Base-by-base conservation (phyloP, 805 yeast genomes). In the Grigorovia jiainica region DNA sequence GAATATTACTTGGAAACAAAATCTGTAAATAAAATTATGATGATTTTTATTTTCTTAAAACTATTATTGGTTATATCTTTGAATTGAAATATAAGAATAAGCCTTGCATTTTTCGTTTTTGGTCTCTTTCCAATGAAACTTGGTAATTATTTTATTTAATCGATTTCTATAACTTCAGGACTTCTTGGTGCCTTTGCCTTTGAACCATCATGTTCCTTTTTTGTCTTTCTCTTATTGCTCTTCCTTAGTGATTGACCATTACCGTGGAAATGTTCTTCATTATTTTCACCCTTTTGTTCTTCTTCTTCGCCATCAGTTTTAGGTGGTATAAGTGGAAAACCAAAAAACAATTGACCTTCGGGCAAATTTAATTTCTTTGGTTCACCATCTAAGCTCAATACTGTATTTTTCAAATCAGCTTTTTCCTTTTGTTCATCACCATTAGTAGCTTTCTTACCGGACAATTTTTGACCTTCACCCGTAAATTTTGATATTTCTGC, bases 311-410 rank as follows among this genome's bases (percentile, higher is more conserved):
- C 63, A 18, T 64, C 73, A 7, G 54, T 65, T 20, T 61, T 66
- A 20, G 71, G 72, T 3, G 74, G 59, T 0, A 64, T 58, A 1
- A 82, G 75, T 0, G 97, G 97, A 58, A 80, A 92, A 1, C 99
- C 99, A 60, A 92, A 89, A 57, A 92, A 92, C 11, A 92, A 68
- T 60, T 87, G 90, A 19, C 95, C 95, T 32, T 74, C 82, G 0
- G 95, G 94, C 34, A 92, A 65, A 5, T 68, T 63, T 42, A 92
- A 65, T 8, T 87, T 83, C 2, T 77, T 83, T 0, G 95, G 84
- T 5, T 78, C 74, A 0, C 82, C 84, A 40, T 72, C 64, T 7
- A 77, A 65, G 43, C 73, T 75, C 34, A 78, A 67, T 19, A 67
- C 70, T 13, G 71, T 59, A 18, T 66, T 63, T 43, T 69, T 49